Evolutionary conservation across 257 asterid species (phyloP).

Genomic region (Nicotiana knightiana): DNA sequence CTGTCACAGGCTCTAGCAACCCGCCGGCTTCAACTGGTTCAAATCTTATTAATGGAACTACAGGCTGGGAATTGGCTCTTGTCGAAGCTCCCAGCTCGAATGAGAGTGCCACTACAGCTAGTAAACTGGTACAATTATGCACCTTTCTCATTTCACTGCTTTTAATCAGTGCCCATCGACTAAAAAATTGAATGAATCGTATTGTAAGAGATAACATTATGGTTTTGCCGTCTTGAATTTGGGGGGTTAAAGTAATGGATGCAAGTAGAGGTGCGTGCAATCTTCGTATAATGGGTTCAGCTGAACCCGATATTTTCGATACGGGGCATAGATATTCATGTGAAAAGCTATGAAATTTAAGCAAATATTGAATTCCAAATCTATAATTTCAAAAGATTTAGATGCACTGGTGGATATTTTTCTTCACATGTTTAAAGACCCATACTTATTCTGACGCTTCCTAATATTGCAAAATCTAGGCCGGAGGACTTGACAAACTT

Average conservation of each 20-base stretch:
- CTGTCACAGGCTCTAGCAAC: constrained; percentile 32
- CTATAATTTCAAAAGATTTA: neutral
- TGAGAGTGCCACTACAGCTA: constrained; percentile 47
- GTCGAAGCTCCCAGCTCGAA: constrained; percentile 88
- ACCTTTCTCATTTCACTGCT: neutral
- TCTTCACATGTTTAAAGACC: too few relatives aligned
- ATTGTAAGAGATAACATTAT: neutral
- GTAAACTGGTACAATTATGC: constrained; percentile 60
- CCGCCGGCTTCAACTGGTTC: constrained; percentile 50
- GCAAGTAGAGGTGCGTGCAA: neutral
- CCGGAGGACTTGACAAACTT: constrained; percentile 83
- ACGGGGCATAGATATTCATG: neutral
- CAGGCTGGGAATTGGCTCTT: constrained; percentile 96
- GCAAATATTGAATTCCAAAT: neutral
- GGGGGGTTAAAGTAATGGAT: neutral
- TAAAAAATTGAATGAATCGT: neutral
- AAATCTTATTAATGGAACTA: constrained; percentile 47
- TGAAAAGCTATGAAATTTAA: neutral
- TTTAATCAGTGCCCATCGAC: neutral
- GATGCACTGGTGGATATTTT: too few relatives aligned
- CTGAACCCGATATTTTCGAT: neutral
- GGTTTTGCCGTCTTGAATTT: neutral
- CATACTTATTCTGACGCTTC: neutral
- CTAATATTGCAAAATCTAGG: constrained; percentile 36
- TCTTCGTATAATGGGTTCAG: neutral